Evolutionary conservation across 208 protist genomes (phyloP).

Genomic region (Crithidia mellificae): DNA sequence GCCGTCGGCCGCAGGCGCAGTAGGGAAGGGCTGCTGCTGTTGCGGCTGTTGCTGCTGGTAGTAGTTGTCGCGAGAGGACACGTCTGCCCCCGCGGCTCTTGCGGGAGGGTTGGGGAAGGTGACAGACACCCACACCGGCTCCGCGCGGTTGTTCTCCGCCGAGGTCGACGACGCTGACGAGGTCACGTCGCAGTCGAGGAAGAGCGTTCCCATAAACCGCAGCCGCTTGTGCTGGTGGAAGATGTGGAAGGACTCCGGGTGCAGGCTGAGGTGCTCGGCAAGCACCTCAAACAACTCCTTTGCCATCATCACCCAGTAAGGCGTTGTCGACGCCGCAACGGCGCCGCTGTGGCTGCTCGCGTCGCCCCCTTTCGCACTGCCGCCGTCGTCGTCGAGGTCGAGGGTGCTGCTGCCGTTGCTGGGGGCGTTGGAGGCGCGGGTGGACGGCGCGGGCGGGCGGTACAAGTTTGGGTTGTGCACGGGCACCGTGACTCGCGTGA

Average conservation of each 20-base stretch:
- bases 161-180: background rate
- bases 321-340: background rate
- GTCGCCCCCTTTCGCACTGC: too few species aligned
- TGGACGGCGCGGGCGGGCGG: constrained; percentile 3
- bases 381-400: background rate
- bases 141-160: constrained; percentile 32
- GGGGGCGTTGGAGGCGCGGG: background rate
- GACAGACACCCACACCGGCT: constrained; percentile 61
- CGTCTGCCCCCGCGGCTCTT: background rate
- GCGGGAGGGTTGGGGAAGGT: constrained; percentile 28
- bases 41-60: too few species aligned
- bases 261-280: constrained; percentile 46
- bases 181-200: constrained; percentile 49
- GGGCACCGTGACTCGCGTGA: constrained; percentile 30
- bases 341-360: background rate
- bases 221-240: constrained; percentile 58
- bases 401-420: background rate
- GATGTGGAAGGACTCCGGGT: constrained; percentile 67
- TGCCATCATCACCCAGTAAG: constrained; percentile 49
- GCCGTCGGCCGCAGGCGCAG: background rate
- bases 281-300: constrained; percentile 69
- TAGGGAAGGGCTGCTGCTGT: background rate
- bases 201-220: constrained; percentile 61
- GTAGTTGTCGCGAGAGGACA: too few species aligned
- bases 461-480: constrained; percentile 29